These are phyloP conservation scores for Teratosphaeriaceae sp. DNA, from an alignment of 2,329 filamentous ascomycete genomes.

Conservation along the genomic window DNA sequence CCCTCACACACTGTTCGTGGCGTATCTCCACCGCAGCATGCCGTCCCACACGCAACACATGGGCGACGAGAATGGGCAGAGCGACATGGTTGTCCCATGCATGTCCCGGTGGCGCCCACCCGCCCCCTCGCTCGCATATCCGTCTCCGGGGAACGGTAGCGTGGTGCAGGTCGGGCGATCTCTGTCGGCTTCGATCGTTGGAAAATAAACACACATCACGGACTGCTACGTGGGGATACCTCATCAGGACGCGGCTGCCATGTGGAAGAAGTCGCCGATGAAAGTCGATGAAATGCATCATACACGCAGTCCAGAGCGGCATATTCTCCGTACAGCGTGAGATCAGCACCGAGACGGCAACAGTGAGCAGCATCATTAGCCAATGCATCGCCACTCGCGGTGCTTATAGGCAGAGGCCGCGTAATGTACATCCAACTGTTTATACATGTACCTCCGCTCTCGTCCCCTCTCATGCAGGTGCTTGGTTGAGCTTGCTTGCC, in stretches of 20 bases:
- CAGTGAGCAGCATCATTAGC: neutral
- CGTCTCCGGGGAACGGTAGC: slow-evolving; percentile 3
- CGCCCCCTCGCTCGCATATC: neutral
- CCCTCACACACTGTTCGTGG: too few species aligned
- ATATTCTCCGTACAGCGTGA: neutral
- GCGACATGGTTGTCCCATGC: neutral
- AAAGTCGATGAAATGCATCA: too few species aligned
- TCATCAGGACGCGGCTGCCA: too few species aligned
- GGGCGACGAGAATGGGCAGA: neutral
- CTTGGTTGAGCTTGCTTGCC: too few species aligned
- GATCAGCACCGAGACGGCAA: neutral
- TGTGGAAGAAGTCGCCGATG: too few species aligned
- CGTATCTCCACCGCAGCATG: too few species aligned
- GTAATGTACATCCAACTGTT: neutral
- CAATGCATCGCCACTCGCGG: too few species aligned
- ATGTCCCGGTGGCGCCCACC: neutral
- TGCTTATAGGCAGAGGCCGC: neutral
- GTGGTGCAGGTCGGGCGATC: neutral
- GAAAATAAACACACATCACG: too few species aligned
- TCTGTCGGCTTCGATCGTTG: too few species aligned
- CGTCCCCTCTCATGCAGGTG: too few species aligned
- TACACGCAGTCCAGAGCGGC: neutral
- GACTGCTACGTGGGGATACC: too few species aligned
- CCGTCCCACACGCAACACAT: neutral
- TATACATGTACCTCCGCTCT: too few species aligned